Percentiles rank a stretch among this genome's conserved stretches.
These are phyloP conservation scores for Piloderma croceum DNA, from an alignment of 768 basidiomycete genomes.

Conservation along the genomic window DNA sequence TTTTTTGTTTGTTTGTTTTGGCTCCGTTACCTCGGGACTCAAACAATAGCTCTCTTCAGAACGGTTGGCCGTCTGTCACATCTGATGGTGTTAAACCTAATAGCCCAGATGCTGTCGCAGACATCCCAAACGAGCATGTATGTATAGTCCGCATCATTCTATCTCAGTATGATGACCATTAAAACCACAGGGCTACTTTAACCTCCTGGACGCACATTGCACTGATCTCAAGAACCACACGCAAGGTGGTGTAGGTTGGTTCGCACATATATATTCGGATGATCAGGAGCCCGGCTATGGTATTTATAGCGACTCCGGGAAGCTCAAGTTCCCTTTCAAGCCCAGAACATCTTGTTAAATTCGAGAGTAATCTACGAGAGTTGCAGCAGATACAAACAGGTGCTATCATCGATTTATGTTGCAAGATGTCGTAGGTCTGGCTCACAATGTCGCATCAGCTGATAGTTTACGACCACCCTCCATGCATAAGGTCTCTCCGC, in stretches of 20 bases:
- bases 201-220: constrained; percentile 60
- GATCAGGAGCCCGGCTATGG: constrained; percentile 64
- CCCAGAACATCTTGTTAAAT: constrained; percentile 60
- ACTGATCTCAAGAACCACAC: constrained; percentile 51
- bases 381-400: too few species aligned
- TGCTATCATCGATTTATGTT: too few species aligned
- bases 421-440: too few species aligned
- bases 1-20: too few species aligned
- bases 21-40: neutral
- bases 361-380: too few species aligned
- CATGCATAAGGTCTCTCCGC: too few species aligned
- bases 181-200: constrained; percentile 48
- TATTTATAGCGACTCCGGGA: constrained; percentile 45
- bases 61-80: constrained; percentile 72
- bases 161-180: constrained; percentile 3
- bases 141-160: constrained; percentile 11
- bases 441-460: too few species aligned
- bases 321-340: constrained; percentile 57
- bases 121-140: constrained; percentile 58
- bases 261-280: constrained; percentile 76
- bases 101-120: constrained; percentile 52
- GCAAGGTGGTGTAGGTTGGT: constrained; percentile 73
- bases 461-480: too few species aligned
- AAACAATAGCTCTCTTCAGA: constrained; percentile 34
- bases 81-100: constrained; percentile 61